Evolutionary conservation across 2,329 filamentous ascomycete species (phyloP), one percentile per base, ranked within the genome.

Genomic region (Chaetomium globosum): DNA sequence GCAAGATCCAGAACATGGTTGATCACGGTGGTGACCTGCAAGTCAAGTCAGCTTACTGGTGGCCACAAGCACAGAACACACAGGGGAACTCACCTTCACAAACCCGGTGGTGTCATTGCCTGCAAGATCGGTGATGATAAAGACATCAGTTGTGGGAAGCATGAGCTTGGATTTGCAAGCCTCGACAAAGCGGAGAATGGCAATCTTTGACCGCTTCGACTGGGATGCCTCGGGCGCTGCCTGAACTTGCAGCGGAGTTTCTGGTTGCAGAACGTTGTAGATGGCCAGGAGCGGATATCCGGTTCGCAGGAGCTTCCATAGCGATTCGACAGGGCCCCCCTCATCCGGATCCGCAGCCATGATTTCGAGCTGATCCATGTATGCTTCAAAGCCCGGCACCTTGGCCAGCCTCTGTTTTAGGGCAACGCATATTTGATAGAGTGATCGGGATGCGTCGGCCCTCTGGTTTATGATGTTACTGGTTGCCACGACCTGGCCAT

Each of bases 381-480:
- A 89, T 21, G 83, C 81, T 68, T 92, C 88, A 75, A 98, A 97
- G 65, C 87, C 90, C 4, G 93, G 93, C 9, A 98, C 93, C 70
- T 90, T 89, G 63, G 88, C 84, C 67, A 99, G 82, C 68, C 95
- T 88, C 79, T 89, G 88, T 75, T 91, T 92, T 67, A 98, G 82
- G 61, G 89, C 88, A 71, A 96, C 85, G 77, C 95, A 98, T 77
- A 96, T 97, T 78, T 98, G 94, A 78, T 97, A 99, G 28, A 99
- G 86, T 12, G 93, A 97, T 66, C 89, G 86, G 63, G 91, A 92
- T 70, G 95, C 93, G 76, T 97, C 93, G 76, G 93, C 95, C 76
- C 92, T 91, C 78, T 94, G 91, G 80, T 99, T 99, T 83, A 99
- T 97, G 77, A 99, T 96, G 78, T 97, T 97, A 77, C 91, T 86